Evolutionary conservation across 169 alveolate genomes (phyloP).

Genomic region (Cryptosporidium sp.): DNA sequence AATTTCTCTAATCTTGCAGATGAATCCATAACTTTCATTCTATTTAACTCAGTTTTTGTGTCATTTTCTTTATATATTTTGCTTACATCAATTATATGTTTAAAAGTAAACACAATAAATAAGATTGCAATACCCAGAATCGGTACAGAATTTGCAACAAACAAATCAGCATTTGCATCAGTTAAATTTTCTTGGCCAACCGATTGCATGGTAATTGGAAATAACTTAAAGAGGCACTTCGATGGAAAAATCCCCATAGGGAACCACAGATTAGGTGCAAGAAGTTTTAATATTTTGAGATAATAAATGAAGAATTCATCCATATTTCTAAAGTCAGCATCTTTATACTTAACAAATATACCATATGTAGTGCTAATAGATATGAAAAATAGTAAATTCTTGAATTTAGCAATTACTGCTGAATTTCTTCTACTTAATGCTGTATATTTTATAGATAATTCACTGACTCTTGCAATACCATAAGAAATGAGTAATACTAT

Average conservation of each 20-base stretch:
- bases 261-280: slow-evolving; percentile 48
- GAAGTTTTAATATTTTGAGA: slow-evolving; percentile 20
- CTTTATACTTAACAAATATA: neutral
- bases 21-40: slow-evolving; percentile 26
- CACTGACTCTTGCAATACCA: slow-evolving; percentile 56
- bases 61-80: slow-evolving; percentile 63
- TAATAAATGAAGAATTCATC: slow-evolving; percentile 33
- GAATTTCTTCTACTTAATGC: slow-evolving; percentile 40
- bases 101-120: slow-evolving; percentile 50
- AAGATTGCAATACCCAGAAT: slow-evolving; percentile 38
- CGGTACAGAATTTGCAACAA: slow-evolving; percentile 10
- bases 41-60: neutral
- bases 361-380: slow-evolving; percentile 48
- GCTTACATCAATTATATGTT: slow-evolving; percentile 59
- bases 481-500: slow-evolving; percentile 27
- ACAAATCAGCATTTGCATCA: slow-evolving; percentile 43
- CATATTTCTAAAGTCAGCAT: neutral
- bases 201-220: slow-evolving; percentile 30
- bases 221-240: slow-evolving; percentile 36
- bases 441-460: slow-evolving; percentile 46
- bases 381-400: slow-evolving; percentile 19
- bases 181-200: slow-evolving; percentile 23
- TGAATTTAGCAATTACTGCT: slow-evolving; percentile 40
- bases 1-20: slow-evolving; percentile 56
- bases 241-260: slow-evolving; percentile 51